Evolutionary conservation across 2,329 filamentous ascomycete genomes (phyloP), one percentile per base, ranked within the genome.

Genomic region (Macrophomina phaseolina): DNA sequence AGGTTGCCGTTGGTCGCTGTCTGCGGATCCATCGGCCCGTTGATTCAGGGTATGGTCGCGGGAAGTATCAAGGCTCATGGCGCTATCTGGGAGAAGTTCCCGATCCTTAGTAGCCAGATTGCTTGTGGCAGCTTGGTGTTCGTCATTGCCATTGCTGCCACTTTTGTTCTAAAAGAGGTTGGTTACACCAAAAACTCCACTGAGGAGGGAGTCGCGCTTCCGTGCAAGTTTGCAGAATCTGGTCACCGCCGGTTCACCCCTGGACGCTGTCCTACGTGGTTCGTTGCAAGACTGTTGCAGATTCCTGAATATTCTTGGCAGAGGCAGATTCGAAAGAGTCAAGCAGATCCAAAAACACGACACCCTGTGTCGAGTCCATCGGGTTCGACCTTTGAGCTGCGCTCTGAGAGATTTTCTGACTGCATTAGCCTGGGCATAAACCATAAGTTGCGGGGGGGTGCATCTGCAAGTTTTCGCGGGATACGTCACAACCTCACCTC

Each of bases 11-110:
- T 83, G 12, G 76, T 83, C 66, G 78, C 80, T 36, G 75, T 81
- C 0, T 81, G 78, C 67, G 81, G 81, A 42, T 81, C 81, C 53
- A 72, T 83, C 63, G 81, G 81, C 6, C 81, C 81, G 0, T 71
- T 83, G n/a, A 72, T 80, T 45, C 79, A 82, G 64, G 76, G 78
- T 38, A 76, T 80, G 70, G 78, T 83, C 52, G 76, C 76, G 8
- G 75, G 78, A 61, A 78, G 78, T 52, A 70, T 81, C n/a, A 76
- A 78, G n/a, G 75, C 77, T 30, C 76, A 78, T 53, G 76, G 78
- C 48, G 79, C 76, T 64, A 72, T 82, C 4, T 82, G 81, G 77
- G 74, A 76, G 65, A 76, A 73, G 63, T 83, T 78, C 63, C 81
- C 81, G 2, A 81, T 76, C 3, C 69, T 83, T 64, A 80, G 78